phyloP scores from a whole-genome alignment of 768 basidiomycete species.

The Sarcodon sp. region DNA sequence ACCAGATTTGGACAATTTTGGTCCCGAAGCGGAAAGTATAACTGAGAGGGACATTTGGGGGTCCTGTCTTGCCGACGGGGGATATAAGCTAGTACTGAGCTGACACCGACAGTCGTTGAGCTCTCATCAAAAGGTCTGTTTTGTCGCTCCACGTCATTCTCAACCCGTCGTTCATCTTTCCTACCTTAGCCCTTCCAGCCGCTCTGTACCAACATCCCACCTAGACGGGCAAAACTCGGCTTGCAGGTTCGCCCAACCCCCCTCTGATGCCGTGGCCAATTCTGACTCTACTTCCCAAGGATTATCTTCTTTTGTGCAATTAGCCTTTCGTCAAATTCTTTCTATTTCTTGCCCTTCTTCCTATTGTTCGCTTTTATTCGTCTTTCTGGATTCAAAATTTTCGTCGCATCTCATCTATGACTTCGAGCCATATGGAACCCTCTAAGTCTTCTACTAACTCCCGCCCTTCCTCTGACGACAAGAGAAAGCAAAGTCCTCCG shows the following conservation, averaged over 20 bases:
- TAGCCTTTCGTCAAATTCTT: slow-evolving; percentile 31
- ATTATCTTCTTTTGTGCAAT: slow-evolving; percentile 48
- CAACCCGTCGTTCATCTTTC: neutral
- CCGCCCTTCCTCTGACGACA: slow-evolving; percentile 36
- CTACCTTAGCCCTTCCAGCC: slow-evolving; percentile 30
- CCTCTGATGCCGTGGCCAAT: slow-evolving; percentile 9
- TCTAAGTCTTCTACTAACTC: slow-evolving; percentile 61
- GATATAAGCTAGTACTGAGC: too few species aligned
- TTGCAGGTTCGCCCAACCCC: slow-evolving; percentile 34
- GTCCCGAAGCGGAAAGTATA: too few species aligned
- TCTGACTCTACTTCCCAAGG: slow-evolving; percentile 20
- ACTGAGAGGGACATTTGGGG: too few species aligned
- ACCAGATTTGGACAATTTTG: too few species aligned
- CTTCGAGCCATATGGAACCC: slow-evolving; percentile 67
- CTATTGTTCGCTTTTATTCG: slow-evolving; percentile 41
- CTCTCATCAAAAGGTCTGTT: slow-evolving; percentile 15
- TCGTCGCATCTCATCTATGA: slow-evolving; percentile 26
- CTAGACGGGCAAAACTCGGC: slow-evolving; percentile 69
- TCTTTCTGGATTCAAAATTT: slow-evolving; percentile 39
- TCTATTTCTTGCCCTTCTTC: slow-evolving; percentile 33
- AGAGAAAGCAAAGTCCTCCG: slow-evolving; percentile 77
- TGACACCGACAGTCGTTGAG: slow-evolving; percentile 1
- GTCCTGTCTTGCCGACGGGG: too few species aligned
- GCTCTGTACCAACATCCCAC: slow-evolving; percentile 74
- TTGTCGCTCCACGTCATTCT: slow-evolving; percentile 2